Base-by-base conservation (phyloP, 176 grass and related monocot genomes). In the Oryza punctata region DNA sequence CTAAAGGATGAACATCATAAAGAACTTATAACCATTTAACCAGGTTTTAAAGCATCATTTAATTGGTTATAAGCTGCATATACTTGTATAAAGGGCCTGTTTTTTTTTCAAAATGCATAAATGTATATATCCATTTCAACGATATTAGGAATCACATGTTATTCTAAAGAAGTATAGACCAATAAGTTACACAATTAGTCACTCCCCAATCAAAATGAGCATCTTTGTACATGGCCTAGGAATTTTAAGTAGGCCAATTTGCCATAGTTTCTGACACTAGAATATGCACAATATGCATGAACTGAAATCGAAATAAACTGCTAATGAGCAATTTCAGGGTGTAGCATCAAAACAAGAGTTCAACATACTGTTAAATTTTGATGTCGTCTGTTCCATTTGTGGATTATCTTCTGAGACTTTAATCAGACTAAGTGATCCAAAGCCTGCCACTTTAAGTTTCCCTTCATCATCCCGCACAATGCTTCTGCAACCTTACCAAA, bases 401-500 rank as follows among this genome's bases (percentile, higher is more conserved):
- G 87, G 54, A 87, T 88, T 86, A 70, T 94, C 89, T 73, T 87
- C 77, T 0, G 89, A 96, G 37, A 84, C 32, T 87, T 92, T 91
- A 44, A 83, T 78, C 78, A 96, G 78, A 86, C 47, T 85, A 85
- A 95, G 85, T 80, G 81, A 95, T 71, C 96, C 96, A 85, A 94
- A 96, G 25, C 80, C 93, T 46, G 87, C 83, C 69, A 99, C 93
- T 85, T 99, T 99, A 80, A 96, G 92, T 73, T 90, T 90, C 60
- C 91, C 94, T 78, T 89, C 94, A 92, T 96, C 76, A 37, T 96
- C 96, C 86, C 88, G 89, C 67, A 96, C 78, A 83, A 99, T 96
- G 78, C 94, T 89, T 95, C 96, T 99, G 96, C 80, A 88, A 96
- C 96, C 93, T 99, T 96, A 90, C 85, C 37, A 89, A 93, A 89